These are phyloP conservation scores for Blastobotrys aristatus DNA, from an alignment of 1,139 yeast genomes.

Conservation along the genomic window DNA sequence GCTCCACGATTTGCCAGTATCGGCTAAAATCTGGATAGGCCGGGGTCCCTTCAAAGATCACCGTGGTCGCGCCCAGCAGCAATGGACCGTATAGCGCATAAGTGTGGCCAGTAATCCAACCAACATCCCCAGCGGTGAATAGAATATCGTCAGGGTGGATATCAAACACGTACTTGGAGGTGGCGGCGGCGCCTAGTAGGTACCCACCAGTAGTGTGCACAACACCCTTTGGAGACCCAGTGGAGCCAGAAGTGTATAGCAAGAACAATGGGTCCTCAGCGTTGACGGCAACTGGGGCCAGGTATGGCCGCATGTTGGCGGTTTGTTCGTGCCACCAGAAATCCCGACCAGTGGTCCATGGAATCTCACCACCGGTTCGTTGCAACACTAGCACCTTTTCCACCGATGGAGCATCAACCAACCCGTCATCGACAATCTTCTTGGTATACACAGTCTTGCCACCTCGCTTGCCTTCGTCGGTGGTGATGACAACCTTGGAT, in stretches of 20 bases:
- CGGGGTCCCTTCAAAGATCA: slow-evolving; percentile 96
- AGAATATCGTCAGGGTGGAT: slow-evolving; percentile 81
- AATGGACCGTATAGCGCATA: slow-evolving; percentile 95
- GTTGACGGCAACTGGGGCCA: slow-evolving; percentile 82
- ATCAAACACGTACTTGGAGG: slow-evolving; percentile 91
- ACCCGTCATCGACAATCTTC: slow-evolving; percentile 91
- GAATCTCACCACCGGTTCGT: slow-evolving; percentile 73
- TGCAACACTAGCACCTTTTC: slow-evolving; percentile 79
- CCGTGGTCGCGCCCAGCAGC: slow-evolving; percentile 79
- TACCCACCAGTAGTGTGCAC: slow-evolving; percentile 94
- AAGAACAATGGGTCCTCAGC: slow-evolving; percentile 92
- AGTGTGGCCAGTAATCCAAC: slow-evolving; percentile 99
- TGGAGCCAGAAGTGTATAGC: slow-evolving; percentile 93
- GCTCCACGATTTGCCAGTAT: slow-evolving; percentile 93
- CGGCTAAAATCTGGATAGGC: slow-evolving; percentile 96
- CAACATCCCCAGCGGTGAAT: slow-evolving; percentile 98
- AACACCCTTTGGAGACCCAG: slow-evolving; percentile 98
- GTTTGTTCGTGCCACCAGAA: slow-evolving; percentile 90
- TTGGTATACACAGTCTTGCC: slow-evolving; percentile 88
- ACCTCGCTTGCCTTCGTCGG: slow-evolving; percentile 96
- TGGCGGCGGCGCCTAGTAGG: slow-evolving; percentile 88
- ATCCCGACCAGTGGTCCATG: slow-evolving; percentile 80
- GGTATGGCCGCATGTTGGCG: slow-evolving; percentile 73
- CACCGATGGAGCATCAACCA: slow-evolving; percentile 70
- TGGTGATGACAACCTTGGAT: slow-evolving; percentile 85